phyloP scores from a whole-genome alignment of 352 stramenopile genomes.

The Phytopythium boreale region DNA sequence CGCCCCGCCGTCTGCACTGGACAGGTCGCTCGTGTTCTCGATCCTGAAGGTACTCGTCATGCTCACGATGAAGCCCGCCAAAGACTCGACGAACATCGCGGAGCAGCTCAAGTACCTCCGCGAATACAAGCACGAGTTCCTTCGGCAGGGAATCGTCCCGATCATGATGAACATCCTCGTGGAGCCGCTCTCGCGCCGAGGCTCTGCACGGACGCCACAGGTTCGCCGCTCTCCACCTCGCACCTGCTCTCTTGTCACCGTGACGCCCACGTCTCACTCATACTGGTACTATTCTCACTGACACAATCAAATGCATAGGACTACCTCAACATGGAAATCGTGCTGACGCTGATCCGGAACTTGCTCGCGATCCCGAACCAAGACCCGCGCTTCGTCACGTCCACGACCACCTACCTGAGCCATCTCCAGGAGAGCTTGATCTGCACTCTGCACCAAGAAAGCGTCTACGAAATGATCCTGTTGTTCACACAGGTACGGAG shows the following conservation, averaged over 20 bases:
- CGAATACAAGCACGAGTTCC: constrained; percentile 86
- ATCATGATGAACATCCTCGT: constrained; percentile 87
- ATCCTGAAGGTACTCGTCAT: constrained; percentile 90
- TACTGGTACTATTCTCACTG: background rate
- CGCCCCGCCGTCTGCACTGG: background rate
- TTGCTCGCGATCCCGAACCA: constrained; percentile 82
- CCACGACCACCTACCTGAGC: constrained; percentile 68
- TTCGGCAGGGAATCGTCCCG: constrained; percentile 59
- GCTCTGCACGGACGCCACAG: constrained; percentile 46
- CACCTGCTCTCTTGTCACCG: background rate
- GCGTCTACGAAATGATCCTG: constrained; percentile 85
- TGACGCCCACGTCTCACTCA: background rate
- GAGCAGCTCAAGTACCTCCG: constrained; percentile 79
- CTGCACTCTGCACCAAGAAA: constrained; percentile 71
- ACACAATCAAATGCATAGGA: constrained; percentile 27
- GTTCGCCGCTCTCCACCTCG: constrained; percentile 7
- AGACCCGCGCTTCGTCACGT: constrained; percentile 76
- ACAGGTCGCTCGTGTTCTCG: constrained; percentile 75
- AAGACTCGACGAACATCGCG: constrained; percentile 75
- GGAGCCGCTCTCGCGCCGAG: constrained; percentile 69
- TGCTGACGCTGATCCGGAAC: constrained; percentile 85
- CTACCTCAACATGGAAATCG: constrained; percentile 85
- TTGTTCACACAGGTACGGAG: constrained; percentile 63
- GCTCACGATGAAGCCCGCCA: constrained; percentile 84
- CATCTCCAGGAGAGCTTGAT: constrained; percentile 85